phyloP scores from a whole-genome alignment of 306 rosid species.

The Trichosanthes truncata region DNA sequence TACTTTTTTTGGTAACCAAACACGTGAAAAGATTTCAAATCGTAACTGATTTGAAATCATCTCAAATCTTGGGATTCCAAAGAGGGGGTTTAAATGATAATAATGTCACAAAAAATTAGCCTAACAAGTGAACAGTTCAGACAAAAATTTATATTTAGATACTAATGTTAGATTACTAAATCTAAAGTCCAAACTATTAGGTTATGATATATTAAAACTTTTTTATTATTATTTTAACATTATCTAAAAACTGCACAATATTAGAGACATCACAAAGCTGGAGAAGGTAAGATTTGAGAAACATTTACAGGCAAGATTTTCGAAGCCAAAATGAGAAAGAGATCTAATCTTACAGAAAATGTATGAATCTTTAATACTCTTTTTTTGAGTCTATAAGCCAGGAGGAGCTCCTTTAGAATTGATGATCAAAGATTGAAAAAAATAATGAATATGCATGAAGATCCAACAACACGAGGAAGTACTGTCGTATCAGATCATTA shows the following conservation, averaged over 20 bases:
- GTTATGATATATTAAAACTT: neutral
- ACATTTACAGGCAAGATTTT: neutral
- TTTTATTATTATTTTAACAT: neutral
- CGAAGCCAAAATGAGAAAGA: neutral
- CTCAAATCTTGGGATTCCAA: no score
- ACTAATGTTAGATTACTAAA: no score
- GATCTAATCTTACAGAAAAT: neutral
- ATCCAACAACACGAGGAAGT: neutral
- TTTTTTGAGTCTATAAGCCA: neutral
- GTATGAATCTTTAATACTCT: neutral
- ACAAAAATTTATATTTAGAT: no score
- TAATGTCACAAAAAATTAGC: neutral
- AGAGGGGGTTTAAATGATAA: no score
- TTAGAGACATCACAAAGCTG: neutral
- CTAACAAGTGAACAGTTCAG: no score
- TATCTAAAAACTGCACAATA: neutral
- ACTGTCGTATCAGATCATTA: neutral
- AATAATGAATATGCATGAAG: neutral
- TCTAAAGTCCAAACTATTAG: no score
- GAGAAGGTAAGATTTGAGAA: neutral
- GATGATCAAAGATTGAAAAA: slow-evolving; percentile 1
- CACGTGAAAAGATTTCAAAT: no score
- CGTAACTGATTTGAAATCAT: no score
- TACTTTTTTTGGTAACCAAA: no score
- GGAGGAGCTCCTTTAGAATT: neutral